Evolutionary conservation across 129 eudicot genomes (phyloP).

Genomic region (Lactuca sativa): DNA sequence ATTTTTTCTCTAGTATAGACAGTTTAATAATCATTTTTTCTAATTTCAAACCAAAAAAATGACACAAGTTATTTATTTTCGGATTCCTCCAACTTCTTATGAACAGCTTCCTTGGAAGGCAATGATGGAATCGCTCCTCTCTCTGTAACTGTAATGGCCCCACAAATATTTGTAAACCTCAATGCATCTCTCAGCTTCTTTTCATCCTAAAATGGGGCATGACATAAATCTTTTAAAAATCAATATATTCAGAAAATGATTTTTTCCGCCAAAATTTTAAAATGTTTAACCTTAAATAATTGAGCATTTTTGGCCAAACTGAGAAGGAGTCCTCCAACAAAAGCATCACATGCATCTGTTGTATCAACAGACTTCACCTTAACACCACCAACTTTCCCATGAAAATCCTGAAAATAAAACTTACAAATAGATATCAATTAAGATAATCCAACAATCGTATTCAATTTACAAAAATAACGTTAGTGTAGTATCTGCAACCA

Average conservation of each 20-base stretch:
- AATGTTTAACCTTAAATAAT: conserved; percentile 31
- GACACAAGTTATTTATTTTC: too few relatives aligned
- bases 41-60: too few relatives aligned
- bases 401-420: conserved; percentile 38
- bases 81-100: too few relatives aligned
- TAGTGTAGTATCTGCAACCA: conserved; percentile 58
- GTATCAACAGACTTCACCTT: conserved; percentile 44
- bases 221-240: not conserved
- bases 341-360: conserved; percentile 60
- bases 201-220: conserved; percentile 17
- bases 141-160: conserved; percentile 44
- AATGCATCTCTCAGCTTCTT: conserved; percentile 44
- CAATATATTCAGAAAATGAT: not conserved
- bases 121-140: conserved; percentile 67
- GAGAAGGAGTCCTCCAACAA: conserved; percentile 48
- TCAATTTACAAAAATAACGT: conserved; percentile 29
- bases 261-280: not conserved
- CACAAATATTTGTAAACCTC: conserved; percentile 44
- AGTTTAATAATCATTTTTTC: not conserved
- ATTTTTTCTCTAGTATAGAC: too few relatives aligned
- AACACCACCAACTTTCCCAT: conserved; percentile 43
- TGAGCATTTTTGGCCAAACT: conserved; percentile 35
- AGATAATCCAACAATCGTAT: not conserved
- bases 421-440: not conserved
- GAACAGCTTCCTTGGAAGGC: too few relatives aligned